These are phyloP conservation scores for Colletotrichum lentis DNA, from an alignment of 2,329 filamentous ascomycete species.

Conservation along the genomic window DNA sequence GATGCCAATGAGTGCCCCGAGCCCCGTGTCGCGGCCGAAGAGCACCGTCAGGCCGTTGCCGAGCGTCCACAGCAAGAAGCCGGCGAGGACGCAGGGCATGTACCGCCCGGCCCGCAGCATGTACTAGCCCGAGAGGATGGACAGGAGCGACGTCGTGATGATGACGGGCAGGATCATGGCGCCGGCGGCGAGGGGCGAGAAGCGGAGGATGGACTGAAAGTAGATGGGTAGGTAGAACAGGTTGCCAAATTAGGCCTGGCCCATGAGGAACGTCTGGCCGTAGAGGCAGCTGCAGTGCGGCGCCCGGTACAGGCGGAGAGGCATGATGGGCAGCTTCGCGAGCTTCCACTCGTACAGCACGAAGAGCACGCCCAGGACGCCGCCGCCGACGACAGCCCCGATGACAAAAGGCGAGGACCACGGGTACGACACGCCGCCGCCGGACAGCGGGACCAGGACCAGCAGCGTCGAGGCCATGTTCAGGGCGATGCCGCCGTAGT, in stretches of 20 bases:
- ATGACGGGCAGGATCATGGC: slow-evolving; percentile 45
- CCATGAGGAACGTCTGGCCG: slow-evolving; percentile 43
- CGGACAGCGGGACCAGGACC: slow-evolving; percentile 43
- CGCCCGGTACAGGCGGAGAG: slow-evolving; percentile 41
- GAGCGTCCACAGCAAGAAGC: slow-evolving; percentile 49
- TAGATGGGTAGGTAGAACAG: slow-evolving; percentile 46
- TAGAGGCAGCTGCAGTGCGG: slow-evolving; percentile 40
- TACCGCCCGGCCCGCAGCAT: slow-evolving; percentile 45
- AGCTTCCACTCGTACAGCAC: slow-evolving; percentile 45
- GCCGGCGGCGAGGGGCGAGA: slow-evolving; percentile 44
- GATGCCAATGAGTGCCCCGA: slow-evolving; percentile 44
- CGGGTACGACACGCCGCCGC: slow-evolving; percentile 43
- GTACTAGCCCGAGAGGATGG: slow-evolving; percentile 46
- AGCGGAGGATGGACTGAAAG: slow-evolving; percentile 46
- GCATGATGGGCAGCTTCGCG: slow-evolving; percentile 44
- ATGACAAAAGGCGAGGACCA: slow-evolving; percentile 44
- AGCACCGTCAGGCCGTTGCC: slow-evolving; percentile 46
- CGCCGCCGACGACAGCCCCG: slow-evolving; percentile 39
- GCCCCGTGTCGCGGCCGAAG: slow-evolving; percentile 41
- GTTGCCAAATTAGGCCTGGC: slow-evolving; percentile 44
- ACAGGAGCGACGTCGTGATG: slow-evolving; percentile 42
- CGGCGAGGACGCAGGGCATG: slow-evolving; percentile 44
- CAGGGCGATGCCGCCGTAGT: slow-evolving; percentile 44
- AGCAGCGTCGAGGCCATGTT: slow-evolving; percentile 43
- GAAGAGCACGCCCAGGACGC: slow-evolving; percentile 40